A percentile compares a stretch with the other conserved stretches of the same genome.
Conservation (phyloP, 2,329 filamentous ascomycete species). For the Cercospora sesami region DNA sequence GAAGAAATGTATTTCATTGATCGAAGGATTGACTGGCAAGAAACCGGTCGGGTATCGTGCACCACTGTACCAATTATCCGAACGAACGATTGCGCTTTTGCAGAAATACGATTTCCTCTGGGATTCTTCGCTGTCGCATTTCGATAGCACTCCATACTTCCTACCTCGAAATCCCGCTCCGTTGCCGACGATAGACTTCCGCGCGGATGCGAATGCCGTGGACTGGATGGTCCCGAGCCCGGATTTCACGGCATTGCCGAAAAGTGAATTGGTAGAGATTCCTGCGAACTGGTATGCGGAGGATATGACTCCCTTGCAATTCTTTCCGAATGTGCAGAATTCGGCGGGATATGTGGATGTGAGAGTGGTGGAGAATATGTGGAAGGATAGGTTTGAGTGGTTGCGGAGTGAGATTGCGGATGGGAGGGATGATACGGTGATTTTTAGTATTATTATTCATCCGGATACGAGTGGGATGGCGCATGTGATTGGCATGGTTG, state of each 20-base stretch:
- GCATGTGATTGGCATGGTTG: constrained; percentile 60
- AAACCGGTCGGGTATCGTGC: constrained; percentile 54
- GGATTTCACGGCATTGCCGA: constrained; percentile 35
- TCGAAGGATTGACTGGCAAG: constrained; percentile 47
- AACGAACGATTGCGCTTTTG: constrained; percentile 51
- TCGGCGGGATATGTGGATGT: constrained; percentile 60
- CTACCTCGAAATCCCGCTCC: constrained; percentile 44
- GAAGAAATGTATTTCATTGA: constrained; percentile 50
- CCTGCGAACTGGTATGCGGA: constrained; percentile 55
- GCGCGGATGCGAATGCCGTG: constrained; percentile 39
- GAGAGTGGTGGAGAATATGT: constrained; percentile 59
- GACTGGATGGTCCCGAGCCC: constrained; percentile 50
- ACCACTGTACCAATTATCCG: constrained; percentile 53
- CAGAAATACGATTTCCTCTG: constrained; percentile 54
- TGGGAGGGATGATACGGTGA: constrained; percentile 38
- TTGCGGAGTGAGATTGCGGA: constrained; percentile 45
- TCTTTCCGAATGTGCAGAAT: constrained; percentile 51
- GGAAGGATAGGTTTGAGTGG: constrained; percentile 61
- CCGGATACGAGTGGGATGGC: constrained; percentile 62
- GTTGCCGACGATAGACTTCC: constrained; percentile 47
- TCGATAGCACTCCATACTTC: constrained; percentile 54
- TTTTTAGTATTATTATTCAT: constrained; percentile 58
- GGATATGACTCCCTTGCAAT: constrained; percentile 54
- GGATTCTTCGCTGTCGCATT: constrained; percentile 53
- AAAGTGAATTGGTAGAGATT: constrained; percentile 47